Evolutionary conservation across 352 stramenopile species (phyloP).

Genomic region (Phytophthora europaea): DNA sequence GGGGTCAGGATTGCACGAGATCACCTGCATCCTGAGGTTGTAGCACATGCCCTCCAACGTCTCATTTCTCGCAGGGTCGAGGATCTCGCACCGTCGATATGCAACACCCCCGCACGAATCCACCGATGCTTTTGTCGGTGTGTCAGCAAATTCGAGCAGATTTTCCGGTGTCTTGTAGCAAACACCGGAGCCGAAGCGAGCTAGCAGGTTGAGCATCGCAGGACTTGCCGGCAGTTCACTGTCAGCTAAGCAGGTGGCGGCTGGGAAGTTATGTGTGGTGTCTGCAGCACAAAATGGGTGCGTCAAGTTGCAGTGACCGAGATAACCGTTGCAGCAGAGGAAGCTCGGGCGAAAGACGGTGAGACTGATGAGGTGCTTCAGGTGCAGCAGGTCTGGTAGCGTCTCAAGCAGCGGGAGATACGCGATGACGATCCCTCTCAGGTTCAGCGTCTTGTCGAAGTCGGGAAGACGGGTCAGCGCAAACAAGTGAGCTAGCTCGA

Average conservation of each 20-base stretch:
- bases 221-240: conserved; percentile 9
- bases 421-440: conserved; percentile 39
- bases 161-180: conserved; percentile 25
- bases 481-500: conserved; percentile 38
- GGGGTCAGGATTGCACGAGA: conserved; percentile 35
- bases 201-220: conserved; percentile 15
- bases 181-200: conserved; percentile 12
- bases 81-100: conserved; percentile 26
- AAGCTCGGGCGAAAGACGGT: conserved; percentile 23
- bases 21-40: conserved; percentile 36
- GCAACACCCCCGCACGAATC: conserved; percentile 27
- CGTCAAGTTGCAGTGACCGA: conserved; percentile 38
- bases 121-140: conserved; percentile 29
- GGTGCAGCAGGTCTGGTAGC: conserved; percentile 32
- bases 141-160: conserved; percentile 31
- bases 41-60: conserved; percentile 27
- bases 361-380: conserved; percentile 30
- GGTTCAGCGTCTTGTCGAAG: conserved; percentile 22
- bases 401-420: conserved; percentile 24
- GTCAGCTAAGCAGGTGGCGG: conserved; percentile 21
- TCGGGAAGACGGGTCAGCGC: conserved; percentile 32
- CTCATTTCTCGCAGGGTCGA: conserved; percentile 13
- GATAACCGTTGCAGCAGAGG: conserved; percentile 49
- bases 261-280: conserved; percentile 9
- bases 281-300: conserved; percentile 24